Evolutionary conservation across 2,329 filamentous ascomycete genomes (phyloP), one percentile per base, ranked within the genome.

Genomic region (Diaporthe batatas): DNA sequence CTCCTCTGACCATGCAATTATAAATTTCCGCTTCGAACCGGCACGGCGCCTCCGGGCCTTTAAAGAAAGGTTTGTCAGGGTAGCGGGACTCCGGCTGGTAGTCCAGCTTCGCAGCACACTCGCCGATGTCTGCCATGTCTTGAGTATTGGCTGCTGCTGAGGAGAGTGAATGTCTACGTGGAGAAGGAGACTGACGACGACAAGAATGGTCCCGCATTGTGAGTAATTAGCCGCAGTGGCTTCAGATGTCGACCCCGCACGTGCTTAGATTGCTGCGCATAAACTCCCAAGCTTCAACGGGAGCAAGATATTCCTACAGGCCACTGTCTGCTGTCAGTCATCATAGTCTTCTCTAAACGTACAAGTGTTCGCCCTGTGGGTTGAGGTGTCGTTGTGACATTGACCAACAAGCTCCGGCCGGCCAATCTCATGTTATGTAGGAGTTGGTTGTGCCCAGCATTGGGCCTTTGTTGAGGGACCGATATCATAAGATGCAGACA

Each of bases 11-110:
- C 47, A 68, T 59, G 23, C 62, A 70, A 23, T 73, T 70, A 44
- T 70, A 70, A 12, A 73, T 51, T 18, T 73, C 71, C 3, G 59
- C 65, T 23, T 73, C 70, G 8, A 68, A 72, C 8, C 70, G 58
- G 25, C 70, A 72, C 1, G 62, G 70, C 5, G 70, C 70, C 5
- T 72, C 70, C 1, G 64, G 32, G 6, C 70, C 70, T 36, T 51
- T 72, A 53, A 72, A 72, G 62, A 72, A 72, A 8, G 51, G 62
- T 12, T 68, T 72, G 3, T 68, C 34, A 6, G 64, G 70, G 18
- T 72, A 72, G 8, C 58, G 69, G 18, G 69, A 34, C 51, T 71
- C 69, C 14, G 59, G 47, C 49, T 67, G 69, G 36, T 71, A 71
- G 21, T 42, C 58, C 69, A 71, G 59, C 25, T 67, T 65, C 14